Evolutionary conservation across 495 filamentous ascomycete genomes (phyloP), one percentile per base, ranked within the genome.

Genomic region (Penicillium atrosanguineum): DNA sequence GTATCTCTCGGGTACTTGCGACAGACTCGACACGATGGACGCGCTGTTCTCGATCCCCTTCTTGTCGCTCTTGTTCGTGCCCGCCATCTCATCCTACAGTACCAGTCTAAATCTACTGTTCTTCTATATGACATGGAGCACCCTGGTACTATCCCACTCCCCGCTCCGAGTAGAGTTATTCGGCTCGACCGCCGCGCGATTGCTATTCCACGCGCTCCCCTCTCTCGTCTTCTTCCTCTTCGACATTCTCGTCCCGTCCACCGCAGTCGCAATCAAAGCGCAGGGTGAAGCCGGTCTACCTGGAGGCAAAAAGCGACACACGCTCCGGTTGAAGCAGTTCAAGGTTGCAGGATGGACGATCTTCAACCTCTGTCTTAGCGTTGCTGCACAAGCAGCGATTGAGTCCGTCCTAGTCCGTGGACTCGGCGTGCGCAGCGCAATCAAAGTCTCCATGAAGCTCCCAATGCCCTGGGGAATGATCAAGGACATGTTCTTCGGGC

Each of bases 91-190:
- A 7, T 73, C 80, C 68, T 91, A 86, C 71, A 85, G 84, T 42
- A 91, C 90, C 3, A 89, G 83, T 12, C 73, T 96, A 52, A 96
- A 95, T 64, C 63, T 95, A 16, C 65, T 95, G 44, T 93, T 95
- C 73, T 96, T 97, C 73, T 93, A 90, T 68, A 83, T 84, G 65
- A 93, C 89, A 66, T 96, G 92, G 92, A 83, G 83, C 7, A 93
- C 90, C 0, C 79, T 97, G 9, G 82, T 94, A 3, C 73, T 91
- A 16, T 87, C 86, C 31, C 87, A 95, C 57, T 71, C 84, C 0
- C 85, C 89, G 0, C 73, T 94, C 31, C 83, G 83, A 50, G 83
- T 97, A 53, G 90, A 96, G 67, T 57, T 95, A 3, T 65, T 87
- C 28, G 88, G 84, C 29, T 87, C 84, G 2, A 58, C 87, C 8